These are phyloP conservation scores for Elaphomyces granulatus DNA, from an alignment of 495 filamentous ascomycete genomes.

Conservation along the genomic window DNA sequence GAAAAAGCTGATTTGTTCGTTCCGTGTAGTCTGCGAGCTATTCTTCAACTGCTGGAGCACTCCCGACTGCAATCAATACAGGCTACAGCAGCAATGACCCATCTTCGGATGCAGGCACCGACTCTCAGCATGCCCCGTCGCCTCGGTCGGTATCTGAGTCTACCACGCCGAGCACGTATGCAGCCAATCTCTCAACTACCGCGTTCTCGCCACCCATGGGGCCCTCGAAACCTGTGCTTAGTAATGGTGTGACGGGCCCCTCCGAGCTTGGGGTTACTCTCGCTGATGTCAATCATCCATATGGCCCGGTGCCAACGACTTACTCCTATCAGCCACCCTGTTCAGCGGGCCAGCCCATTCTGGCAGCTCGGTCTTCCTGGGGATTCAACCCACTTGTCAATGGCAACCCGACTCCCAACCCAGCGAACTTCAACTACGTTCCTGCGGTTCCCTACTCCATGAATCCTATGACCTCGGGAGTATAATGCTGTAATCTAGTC, in stretches of 20 bases:
- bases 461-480: not conserved
- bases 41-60: slow-evolving; percentile 34
- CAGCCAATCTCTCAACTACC: slow-evolving; percentile 5
- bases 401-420: slow-evolving; percentile 7
- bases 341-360: slow-evolving; percentile 8
- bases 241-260: slow-evolving; percentile 9
- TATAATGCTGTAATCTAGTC: not conserved
- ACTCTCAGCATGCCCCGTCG: slow-evolving; percentile 26
- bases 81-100: slow-evolving; percentile 26
- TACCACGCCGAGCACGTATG: slow-evolving; percentile 21
- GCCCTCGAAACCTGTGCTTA: slow-evolving; percentile 1
- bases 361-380: slow-evolving; percentile 20
- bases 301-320: slow-evolving; percentile 15
- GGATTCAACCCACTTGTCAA: slow-evolving; percentile 21
- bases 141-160: slow-evolving; percentile 32
- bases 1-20: not conserved
- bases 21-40: slow-evolving; percentile 34
- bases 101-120: slow-evolving; percentile 29
- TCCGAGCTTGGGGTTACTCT: slow-evolving; percentile 22
- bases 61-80: slow-evolving; percentile 24
- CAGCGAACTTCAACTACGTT: slow-evolving; percentile 23
- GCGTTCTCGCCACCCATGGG: slow-evolving; percentile 2
- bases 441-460: slow-evolving; percentile 22
- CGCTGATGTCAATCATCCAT: slow-evolving; percentile 20
- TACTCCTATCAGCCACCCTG: slow-evolving; percentile 27